A percentile compares a stretch with the other conserved stretches of the same genome.
Evolutionary conservation across 2,329 filamentous ascomycete genomes (phyloP).

Genomic region (Rhexocercosporidium sp.): DNA sequence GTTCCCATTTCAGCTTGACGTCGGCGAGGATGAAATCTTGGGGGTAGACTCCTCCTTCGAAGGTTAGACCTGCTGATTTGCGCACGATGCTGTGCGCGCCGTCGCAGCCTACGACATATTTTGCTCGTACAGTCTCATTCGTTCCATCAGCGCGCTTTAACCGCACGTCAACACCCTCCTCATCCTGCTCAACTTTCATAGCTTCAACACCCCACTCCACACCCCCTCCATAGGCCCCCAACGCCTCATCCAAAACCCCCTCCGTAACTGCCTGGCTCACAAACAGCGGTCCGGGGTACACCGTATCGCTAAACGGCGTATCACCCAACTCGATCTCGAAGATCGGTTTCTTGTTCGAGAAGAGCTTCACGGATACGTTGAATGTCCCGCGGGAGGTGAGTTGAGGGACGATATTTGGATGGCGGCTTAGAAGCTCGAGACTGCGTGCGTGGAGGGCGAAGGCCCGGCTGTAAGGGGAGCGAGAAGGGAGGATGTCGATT

Average conservation of each 20-base stretch:
- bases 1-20: conserved; percentile 40
- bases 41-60: conserved; percentile 49
- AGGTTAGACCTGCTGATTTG: conserved; percentile 45
- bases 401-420: conserved; percentile 45
- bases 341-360: conserved; percentile 43
- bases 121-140: conserved; percentile 41
- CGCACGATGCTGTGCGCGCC: conserved; percentile 57
- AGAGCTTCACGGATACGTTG: conserved; percentile 47
- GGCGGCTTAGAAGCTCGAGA: conserved; percentile 55
- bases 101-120: conserved; percentile 58
- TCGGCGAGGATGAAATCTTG: conserved; percentile 53
- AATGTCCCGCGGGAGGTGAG: conserved; percentile 46
- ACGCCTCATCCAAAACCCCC: conserved; percentile 39
- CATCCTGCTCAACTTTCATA: conserved; percentile 41
- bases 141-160: conserved; percentile 32
- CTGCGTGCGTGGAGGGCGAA: conserved; percentile 55
- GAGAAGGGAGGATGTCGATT: conserved; percentile 43
- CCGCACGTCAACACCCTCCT: conserved; percentile 38
- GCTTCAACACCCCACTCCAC: conserved; percentile 43
- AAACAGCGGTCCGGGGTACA: conserved; percentile 42
- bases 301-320: conserved; percentile 39
- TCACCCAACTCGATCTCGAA: conserved; percentile 42
- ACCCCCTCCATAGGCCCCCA: conserved; percentile 35
- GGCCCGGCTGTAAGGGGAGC: conserved; percentile 48
- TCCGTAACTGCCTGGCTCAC: conserved; percentile 46